Conservation (phyloP, 176 grass and related monocot genomes). For the Puya raimondii region DNA sequence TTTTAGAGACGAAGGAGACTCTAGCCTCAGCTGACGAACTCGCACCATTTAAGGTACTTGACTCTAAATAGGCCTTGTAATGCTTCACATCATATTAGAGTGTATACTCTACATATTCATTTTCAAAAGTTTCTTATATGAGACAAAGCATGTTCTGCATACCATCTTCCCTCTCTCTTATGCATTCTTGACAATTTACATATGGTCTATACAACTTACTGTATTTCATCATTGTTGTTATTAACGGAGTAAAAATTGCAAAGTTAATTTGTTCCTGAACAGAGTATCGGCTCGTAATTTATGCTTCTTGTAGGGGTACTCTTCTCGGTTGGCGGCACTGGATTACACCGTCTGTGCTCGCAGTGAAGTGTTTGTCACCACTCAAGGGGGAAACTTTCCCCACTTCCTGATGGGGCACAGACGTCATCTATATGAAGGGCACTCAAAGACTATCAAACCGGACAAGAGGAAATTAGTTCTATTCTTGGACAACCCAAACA, state of each 20-base stretch:
- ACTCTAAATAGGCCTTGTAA: neutral
- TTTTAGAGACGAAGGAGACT: conserved; percentile 73
- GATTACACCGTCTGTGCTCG: conserved; percentile 64
- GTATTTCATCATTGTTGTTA: neutral
- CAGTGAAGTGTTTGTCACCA: conserved; percentile 70
- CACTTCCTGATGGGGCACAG: conserved; percentile 89
- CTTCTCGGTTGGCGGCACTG: conserved; percentile 68
- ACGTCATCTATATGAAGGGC: conserved; percentile 58
- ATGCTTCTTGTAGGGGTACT: conserved; percentile 46
- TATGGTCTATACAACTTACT: neutral
- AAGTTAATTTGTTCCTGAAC: neutral
- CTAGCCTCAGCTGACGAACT: conserved; percentile 62
- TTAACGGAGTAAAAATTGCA: neutral
- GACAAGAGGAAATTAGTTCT: conserved; percentile 73
- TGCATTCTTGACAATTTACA: neutral
- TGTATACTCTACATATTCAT: neutral
- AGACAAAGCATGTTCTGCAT: neutral
- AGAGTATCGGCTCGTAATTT: neutral
- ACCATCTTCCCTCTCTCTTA: neutral
- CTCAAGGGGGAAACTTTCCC: conserved; percentile 92
- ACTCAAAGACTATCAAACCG: conserved; percentile 74
- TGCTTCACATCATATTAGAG: neutral
- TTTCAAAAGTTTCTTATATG: neutral
- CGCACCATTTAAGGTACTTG: conserved; percentile 53
- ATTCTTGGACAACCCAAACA: conserved; percentile 53